Conservation (phyloP, 805 yeast genomes). For the Zygosaccharomyces siamensis region DNA sequence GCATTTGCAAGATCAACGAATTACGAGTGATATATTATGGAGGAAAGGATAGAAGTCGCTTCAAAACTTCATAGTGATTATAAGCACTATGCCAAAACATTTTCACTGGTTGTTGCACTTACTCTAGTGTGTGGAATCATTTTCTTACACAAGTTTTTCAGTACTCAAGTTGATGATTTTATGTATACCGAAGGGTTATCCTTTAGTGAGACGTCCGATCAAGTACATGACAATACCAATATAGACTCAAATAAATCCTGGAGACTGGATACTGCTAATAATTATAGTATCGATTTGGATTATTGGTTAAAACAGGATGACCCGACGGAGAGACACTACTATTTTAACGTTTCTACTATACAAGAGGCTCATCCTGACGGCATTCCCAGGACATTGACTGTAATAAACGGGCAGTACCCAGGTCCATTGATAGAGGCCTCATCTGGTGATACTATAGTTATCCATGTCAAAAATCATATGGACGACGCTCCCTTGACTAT, state of each 20-base stretch:
- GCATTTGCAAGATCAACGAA: neutral
- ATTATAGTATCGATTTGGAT: slow-evolving; percentile 21
- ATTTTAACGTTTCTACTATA: slow-evolving; percentile 21
- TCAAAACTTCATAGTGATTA: neutral
- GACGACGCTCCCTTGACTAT: slow-evolving; percentile 39
- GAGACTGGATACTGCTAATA: slow-evolving; percentile 28
- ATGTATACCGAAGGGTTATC: neutral
- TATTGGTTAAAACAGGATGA: slow-evolving; percentile 21
- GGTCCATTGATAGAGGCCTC: slow-evolving; percentile 47
- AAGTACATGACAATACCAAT: neutral
- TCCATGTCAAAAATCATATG: slow-evolving; percentile 39
- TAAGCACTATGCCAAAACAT: neutral
- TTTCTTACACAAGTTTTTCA: neutral
- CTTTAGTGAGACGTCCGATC: neutral
- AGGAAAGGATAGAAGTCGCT: neutral
- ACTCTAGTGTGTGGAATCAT: neutral
- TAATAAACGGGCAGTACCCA: slow-evolving; percentile 41
- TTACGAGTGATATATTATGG: neutral
- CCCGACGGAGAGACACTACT: slow-evolving; percentile 24
- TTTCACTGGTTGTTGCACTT: neutral
- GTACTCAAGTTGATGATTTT: neutral
- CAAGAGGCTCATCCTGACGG: slow-evolving; percentile 31
- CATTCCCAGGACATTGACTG: slow-evolving; percentile 32
- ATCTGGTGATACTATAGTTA: slow-evolving; percentile 42
- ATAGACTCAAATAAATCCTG: slow-evolving; percentile 10